A percentile compares a stretch with the other conserved stretches of the same genome.
These are phyloP conservation scores for Pueraria montana DNA, from an alignment of 306 rosid genomes.

Conservation along the genomic window DNA sequence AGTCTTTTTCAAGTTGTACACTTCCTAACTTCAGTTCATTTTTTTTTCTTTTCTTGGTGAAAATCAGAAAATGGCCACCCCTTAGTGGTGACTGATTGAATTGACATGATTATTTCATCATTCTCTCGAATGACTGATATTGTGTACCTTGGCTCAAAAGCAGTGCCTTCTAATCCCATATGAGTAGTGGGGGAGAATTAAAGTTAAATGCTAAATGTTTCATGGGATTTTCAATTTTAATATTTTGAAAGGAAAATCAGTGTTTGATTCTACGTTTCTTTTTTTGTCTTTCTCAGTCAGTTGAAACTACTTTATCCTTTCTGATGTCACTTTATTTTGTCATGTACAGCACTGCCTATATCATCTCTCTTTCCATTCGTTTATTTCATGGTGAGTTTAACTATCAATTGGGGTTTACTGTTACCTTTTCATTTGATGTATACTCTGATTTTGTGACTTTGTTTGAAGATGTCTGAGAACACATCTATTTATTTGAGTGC, in stretches of 20 bases:
- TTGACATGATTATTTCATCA: neutral
- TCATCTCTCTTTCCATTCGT: constrained; percentile 61
- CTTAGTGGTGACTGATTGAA: neutral
- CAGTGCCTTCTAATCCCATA: neutral
- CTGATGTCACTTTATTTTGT: constrained; percentile 16
- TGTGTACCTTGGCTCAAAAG: too few relatives aligned
- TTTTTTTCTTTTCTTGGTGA: neutral
- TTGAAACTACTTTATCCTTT: neutral
- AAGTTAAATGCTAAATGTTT: neutral
- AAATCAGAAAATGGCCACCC: neutral
- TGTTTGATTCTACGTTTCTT: neutral
- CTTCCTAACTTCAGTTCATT: neutral
- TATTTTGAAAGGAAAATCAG: neutral
- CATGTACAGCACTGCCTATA: constrained; percentile 55
- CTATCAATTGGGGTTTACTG: neutral
- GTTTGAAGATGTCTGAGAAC: neutral
- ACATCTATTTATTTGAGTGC: neutral
- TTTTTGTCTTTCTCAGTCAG: neutral
- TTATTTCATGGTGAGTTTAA: constrained; percentile 61
- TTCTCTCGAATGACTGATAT: neutral
- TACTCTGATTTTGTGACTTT: neutral
- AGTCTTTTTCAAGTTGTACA: neutral
- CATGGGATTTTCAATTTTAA: neutral
- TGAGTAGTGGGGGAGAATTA: neutral
- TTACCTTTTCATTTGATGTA: neutral